Evolutionary conservation across 2,329 filamentous ascomycete species (phyloP), one percentile per base, ranked within the genome.

Genomic region (Pyrenophora tritici-repentis): DNA sequence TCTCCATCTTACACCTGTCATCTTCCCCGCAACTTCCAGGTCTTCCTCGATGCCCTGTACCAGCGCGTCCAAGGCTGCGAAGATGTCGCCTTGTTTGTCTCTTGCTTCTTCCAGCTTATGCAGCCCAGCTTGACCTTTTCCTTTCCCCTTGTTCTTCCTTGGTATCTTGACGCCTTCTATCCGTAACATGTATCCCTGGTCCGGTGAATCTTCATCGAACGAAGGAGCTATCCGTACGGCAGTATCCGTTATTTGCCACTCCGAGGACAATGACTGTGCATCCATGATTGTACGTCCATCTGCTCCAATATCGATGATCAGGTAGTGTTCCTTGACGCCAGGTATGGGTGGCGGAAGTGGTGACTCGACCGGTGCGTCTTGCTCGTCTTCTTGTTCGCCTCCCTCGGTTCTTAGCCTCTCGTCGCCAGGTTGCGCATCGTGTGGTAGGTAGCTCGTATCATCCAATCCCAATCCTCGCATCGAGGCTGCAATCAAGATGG

Each of bases 211-310:
- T 36, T 78, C 79, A 36, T 83, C 83, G 68, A 85, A 88, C 2
- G 83, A 87, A 1, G 87, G 87, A 13, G 87, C 86, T 8, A 78
- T 77, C 6, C 76, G 75, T 8, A 88, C 73, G 8, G 74, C 74
- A 0, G 81, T 80, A 13, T 75, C 74, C 29, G 84, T 75, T 12
- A 87, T 79, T 63, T 88, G 85, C 86, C 93, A 97, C 42, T 87
- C 83, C 0, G 86, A 77, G 7, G 85, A 88, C 10, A 97, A 76
- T 55, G 87, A 91, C 35, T 88, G 85, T 1, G 89, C 88, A 49
- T 84, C 85, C 0, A 83, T 77, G 1, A 97, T 83, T 1, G 74
- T 77, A 18, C 74, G 75, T 1, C 78, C 78, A 33, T 78, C 73
- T 2, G 62, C 52, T 5, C 61, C 70, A 22, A 86, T 66, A 59